A percentile compares a stretch with the other conserved stretches of the same genome.
phyloP scores from a whole-genome alignment of 2,329 filamentous ascomycete species.

The Cladophialophora exuberans region DNA sequence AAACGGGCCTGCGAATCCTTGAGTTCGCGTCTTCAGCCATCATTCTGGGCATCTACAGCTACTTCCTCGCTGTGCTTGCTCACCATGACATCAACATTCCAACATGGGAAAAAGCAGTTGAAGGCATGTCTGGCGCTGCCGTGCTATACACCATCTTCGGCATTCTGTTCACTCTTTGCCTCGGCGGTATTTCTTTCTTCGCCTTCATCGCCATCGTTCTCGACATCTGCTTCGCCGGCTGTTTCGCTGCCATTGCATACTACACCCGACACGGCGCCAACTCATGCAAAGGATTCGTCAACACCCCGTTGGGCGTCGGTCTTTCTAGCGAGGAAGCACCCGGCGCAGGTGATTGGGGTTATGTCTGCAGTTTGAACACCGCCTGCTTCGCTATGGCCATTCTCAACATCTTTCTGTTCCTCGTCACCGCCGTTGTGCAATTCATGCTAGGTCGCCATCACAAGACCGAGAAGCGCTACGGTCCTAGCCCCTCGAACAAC shows the following conservation, averaged over 20 bases:
- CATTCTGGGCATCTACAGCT: constrained; percentile 78
- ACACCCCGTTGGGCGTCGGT: constrained; percentile 71
- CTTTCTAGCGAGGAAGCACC: constrained; percentile 53
- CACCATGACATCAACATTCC: constrained; percentile 67
- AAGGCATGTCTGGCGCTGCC: constrained; percentile 75
- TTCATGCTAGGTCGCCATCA: constrained; percentile 70
- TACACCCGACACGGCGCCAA: constrained; percentile 71
- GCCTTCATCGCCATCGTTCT: constrained; percentile 74
- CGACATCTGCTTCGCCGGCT: constrained; percentile 74
- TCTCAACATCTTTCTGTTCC: constrained; percentile 78
- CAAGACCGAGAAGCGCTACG: constrained; percentile 73
- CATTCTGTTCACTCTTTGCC: constrained; percentile 75
- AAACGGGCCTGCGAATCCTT: constrained; percentile 73
- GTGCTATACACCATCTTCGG: constrained; percentile 74
- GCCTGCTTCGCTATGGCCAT: constrained; percentile 78
- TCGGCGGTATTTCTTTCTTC: constrained; percentile 75
- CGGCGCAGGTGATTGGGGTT: constrained; percentile 53
- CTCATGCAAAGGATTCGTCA: constrained; percentile 66
- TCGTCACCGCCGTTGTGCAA: constrained; percentile 72
- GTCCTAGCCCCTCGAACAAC: constrained; percentile 66
- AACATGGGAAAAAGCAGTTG: constrained; percentile 71
- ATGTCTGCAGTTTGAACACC: constrained; percentile 74
- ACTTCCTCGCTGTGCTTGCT: constrained; percentile 76
- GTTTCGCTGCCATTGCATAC: constrained; percentile 80
- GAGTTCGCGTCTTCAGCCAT: constrained; percentile 74